Evolutionary conservation across 805 yeast genomes (phyloP), one percentile per base, ranked within the genome.

Genomic region (Ogataea chonburiensis): DNA sequence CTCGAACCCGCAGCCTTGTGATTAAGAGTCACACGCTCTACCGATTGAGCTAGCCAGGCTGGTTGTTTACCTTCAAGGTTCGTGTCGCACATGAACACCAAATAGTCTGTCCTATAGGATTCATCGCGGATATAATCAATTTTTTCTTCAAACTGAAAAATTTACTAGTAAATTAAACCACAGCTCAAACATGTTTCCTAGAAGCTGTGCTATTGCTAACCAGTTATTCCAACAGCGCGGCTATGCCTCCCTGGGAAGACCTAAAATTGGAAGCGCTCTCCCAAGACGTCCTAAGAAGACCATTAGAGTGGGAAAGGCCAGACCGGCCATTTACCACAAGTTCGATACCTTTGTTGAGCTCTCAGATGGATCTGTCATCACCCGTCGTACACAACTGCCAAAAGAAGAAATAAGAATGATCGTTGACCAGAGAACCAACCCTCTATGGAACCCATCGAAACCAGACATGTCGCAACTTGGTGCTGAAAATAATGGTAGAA

Each of bases 311-410:
- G 97, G 97, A 38, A 84, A 84, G 58, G 88, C 96, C 12, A 77
- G 97, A 63, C 97, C 98, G 2, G 88, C 96, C 21, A 83, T 93
- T 25, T 89, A 86, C 63, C 76, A 91, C 65, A 86, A 86, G 60
- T 93, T 93, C 59, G 88, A 91, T 46, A 83, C 89, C 20, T 63
- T 73, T 23, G 89, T 93, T n/a, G 95, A 91, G 63, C 71, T 89
- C 40, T 82, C 94, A 47, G 98, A 93, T 59, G 98, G 98, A 2
- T 84, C 96, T 19, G 95, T 95, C 2, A 70, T 88, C 21, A 68
- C 67, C 22, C 75, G 98, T 63, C 74, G 85, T 52, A 79, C 96
- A 1, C 95, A 85, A 47, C 86, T 79, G 42, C 98, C 98, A 8
- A 84, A 86, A 52, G 81, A 75, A 35, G 96, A 93, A 55, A 68